Base-by-base conservation (phyloP, 2,329 filamentous ascomycete species). In the Microdochium nivale region DNA sequence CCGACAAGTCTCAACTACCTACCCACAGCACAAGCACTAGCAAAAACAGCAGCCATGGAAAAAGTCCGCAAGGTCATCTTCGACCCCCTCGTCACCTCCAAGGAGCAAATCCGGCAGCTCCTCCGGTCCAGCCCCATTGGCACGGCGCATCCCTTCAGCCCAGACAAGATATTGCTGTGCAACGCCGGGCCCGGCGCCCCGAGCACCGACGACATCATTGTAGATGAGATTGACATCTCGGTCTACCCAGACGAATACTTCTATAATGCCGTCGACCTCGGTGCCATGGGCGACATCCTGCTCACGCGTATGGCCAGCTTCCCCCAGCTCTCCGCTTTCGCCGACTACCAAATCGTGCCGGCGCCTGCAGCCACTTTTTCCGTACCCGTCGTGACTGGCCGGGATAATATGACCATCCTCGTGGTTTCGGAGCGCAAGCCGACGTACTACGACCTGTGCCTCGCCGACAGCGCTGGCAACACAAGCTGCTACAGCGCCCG, bases 371-470 rank as follows among this genome's bases (percentile, higher is more conserved):
- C 57, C 21, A 57, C 53, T 24, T 56, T 60, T 52, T 30, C 53
- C 13, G 52, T 59, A 14, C 57, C 59, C 30, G 43, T 50, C 25
- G 51, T 53, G 13, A 46, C 51, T 16, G 54, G 51, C 2, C 47
- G n/a, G n/a, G n/a, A n/a, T n/a, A n/a, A 60, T 43, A 58, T 55
- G 21, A 49, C 55, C 8, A 57, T 62, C 33, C 52, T 62, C 25
- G 60, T 56, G 3, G 52, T 62, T 19, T 61, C 59, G 1, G 55
- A 56, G 25, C 48, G 55, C 23, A 37, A 50, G 2, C 60, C 60
- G 9, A 61, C 57, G n/a, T 62, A 59, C 48, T 62, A 60, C 25
- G 60, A 62, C 49, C 57, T 62, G 35, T 62, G 60, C 49, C 46
- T 61, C 3, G 60, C 58, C 47, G 56, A 60, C 46, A 47, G 56